Evolutionary conservation across 371 early-diverging fungal genomes (phyloP), one percentile per base, ranked within the genome.

Genomic region (Choanephora cucurbitarum): DNA sequence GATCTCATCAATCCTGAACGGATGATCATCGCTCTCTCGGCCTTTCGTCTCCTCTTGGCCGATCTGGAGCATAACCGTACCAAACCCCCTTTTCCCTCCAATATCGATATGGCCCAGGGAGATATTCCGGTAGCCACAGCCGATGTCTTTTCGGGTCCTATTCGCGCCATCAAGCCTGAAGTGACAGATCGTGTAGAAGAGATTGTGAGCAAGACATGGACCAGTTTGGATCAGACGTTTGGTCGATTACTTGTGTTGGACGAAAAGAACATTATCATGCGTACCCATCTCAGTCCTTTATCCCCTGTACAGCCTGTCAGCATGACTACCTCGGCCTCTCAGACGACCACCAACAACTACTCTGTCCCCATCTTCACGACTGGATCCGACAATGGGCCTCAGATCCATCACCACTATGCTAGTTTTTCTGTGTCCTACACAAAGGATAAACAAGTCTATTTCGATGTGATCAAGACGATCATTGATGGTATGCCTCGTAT

Each of bases 401-500:
- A 74, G 49, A 66, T 84, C 1, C 82, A 79, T 15, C 86, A 86
- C 24, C 84, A 83, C 37, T 89, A 87, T 41, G 64, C 82, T 0
- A 72, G 70, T 3, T 77, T 88, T 33, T 74, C 79, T 19, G 81
- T 85, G 1, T 77, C 85, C 0, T 88, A 84, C 52, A 69, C 79
- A 15, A 85, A 73, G 49, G 90, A 90, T 18, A 83, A 84, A 52
- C 89, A 88, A 47, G 68, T 81, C 1, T 85, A 83, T 49, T 84
- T 89, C 54, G 88, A 88, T 69, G 71, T 90, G 7, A 67, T 89
- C 57, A 73, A 72, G 6, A 73, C 84, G 0, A 85, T 83, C 60
- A 62, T 92, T 15, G 89, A 91, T 43, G 79, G 85, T 31, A 67
- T 92, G 49, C 94, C 94, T 9, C 76, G 91, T 8, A 73, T 86